These are phyloP conservation scores for Voacanga thouarsii DNA, from an alignment of 257 asterid species.

Conservation along the genomic window DNA sequence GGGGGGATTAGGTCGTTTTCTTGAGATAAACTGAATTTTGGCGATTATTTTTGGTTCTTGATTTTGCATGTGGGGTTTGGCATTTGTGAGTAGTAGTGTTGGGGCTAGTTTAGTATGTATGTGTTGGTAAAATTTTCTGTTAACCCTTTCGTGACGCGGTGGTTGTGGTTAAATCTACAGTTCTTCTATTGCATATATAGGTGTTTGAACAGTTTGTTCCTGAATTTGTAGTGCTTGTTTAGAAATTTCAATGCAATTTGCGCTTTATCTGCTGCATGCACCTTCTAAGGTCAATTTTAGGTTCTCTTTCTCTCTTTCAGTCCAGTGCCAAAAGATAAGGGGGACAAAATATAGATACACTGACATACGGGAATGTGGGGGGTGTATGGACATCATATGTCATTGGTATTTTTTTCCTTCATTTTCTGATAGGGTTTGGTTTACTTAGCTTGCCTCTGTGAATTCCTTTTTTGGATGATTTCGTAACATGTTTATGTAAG, in stretches of 20 bases:
- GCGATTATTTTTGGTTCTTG: background rate
- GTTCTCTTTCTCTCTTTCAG: background rate
- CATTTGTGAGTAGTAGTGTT: conserved; percentile 1
- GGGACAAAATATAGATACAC: background rate
- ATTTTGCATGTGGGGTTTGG: conserved; percentile 7
- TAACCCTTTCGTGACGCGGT: background rate
- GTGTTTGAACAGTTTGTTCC: background rate
- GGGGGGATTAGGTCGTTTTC: conserved; percentile 14
- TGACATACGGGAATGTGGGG: background rate
- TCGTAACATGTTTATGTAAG: background rate
- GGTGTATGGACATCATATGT: background rate
- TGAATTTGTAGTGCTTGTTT: no score
- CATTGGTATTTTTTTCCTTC: background rate
- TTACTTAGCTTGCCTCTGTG: background rate
- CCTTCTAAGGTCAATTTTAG: background rate
- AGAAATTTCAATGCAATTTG: background rate
- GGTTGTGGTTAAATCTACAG: background rate
- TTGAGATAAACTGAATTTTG: background rate
- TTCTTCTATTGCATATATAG: background rate
- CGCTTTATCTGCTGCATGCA: background rate
- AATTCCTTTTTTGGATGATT: background rate
- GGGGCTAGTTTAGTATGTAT: background rate
- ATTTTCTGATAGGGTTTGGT: background rate
- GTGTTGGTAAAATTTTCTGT: background rate
- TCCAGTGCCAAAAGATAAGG: background rate